phyloP scores from a whole-genome alignment of 1,139 yeast species.

The Trichomonascaceae sp. region DNA sequence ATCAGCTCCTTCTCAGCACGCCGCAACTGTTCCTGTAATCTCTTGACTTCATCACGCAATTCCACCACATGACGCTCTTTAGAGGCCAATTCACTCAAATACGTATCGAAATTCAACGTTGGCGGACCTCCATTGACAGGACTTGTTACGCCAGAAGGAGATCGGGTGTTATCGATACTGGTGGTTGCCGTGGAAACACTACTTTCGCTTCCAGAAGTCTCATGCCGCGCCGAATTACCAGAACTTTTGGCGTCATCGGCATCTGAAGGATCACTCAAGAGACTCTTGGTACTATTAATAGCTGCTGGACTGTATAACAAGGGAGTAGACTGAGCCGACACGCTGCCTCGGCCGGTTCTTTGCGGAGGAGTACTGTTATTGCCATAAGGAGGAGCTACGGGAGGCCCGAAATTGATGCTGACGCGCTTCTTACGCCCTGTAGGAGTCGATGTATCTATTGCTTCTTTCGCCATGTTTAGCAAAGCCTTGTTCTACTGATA shows the following conservation, averaged over 20 bases:
- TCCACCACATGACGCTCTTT: conserved; percentile 34
- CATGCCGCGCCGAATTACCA: neutral
- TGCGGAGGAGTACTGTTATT: conserved; percentile 1
- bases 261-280: neutral
- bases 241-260: neutral
- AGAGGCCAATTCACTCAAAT: conserved; percentile 31
- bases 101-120: conserved; percentile 13
- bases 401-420: conserved; percentile 27
- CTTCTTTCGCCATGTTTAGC: neutral
- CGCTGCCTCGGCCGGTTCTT: conserved; percentile 1
- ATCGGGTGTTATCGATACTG: neutral
- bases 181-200: neutral
- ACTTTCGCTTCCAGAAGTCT: neutral
- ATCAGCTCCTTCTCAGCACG: conserved; percentile 28
- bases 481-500: neutral
- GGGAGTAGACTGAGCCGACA: conserved; percentile 1
- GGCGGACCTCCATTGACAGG: neutral
- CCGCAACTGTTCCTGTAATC: conserved; percentile 26
- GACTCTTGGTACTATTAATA: neutral
- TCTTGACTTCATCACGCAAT: conserved; percentile 30
- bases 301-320: neutral
- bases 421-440: conserved; percentile 21
- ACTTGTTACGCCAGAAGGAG: neutral
- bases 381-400: conserved; percentile 17
- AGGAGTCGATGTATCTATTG: conserved; percentile 10